Conservation (phyloP, 352 stramenopile genomes). For the Pythium myriotylum region DNA sequence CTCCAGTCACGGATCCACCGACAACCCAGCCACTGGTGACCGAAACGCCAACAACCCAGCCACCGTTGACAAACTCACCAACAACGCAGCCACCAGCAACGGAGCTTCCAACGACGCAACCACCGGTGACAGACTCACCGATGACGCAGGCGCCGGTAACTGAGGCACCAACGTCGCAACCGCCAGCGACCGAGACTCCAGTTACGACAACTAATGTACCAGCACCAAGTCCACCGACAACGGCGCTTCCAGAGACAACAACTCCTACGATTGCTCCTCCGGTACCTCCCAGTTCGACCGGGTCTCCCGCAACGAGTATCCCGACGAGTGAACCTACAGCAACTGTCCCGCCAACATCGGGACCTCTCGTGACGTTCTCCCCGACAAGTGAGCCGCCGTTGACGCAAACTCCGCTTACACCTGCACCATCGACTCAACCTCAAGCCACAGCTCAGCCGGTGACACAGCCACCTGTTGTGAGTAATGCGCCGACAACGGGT, state of each 20-base stretch:
- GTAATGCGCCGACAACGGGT: slow-evolving; percentile 4
- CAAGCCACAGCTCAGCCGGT: background rate
- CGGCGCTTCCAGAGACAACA: background rate
- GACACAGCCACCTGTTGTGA: slow-evolving; percentile 7
- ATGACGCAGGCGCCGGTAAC: background rate
- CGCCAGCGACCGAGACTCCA: background rate
- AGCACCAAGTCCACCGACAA: background rate
- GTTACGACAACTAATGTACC: background rate
- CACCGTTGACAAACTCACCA: background rate
- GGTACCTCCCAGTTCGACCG: too few relatives aligned
- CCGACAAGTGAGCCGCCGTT: background rate
- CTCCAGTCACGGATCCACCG: background rate
- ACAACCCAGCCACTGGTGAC: background rate
- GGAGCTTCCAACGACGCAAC: background rate
- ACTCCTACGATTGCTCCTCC: slow-evolving; percentile 2
- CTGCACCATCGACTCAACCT: background rate
- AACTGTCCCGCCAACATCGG: background rate
- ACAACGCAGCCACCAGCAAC: background rate
- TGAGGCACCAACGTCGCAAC: background rate
- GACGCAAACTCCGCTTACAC: background rate
- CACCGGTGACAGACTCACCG: background rate
- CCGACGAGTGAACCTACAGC: background rate
- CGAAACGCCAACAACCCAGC: background rate
- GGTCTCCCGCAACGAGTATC: background rate
- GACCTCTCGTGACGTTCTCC: background rate